These are phyloP conservation scores for Reutealis trisperma DNA, from an alignment of 345 rosid genomes.

Conservation along the genomic window DNA sequence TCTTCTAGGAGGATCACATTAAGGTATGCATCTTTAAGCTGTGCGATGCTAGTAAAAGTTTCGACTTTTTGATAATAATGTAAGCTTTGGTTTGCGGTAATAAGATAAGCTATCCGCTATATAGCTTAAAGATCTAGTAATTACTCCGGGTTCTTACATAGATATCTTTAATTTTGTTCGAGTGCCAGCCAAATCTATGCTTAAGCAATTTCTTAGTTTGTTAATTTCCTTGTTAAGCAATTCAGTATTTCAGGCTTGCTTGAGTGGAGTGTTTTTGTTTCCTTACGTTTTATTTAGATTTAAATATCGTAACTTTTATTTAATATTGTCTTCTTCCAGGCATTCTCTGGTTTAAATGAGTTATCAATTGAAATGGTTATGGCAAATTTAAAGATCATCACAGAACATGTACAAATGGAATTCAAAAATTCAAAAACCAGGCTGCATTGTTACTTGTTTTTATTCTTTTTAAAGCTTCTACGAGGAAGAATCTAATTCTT, in stretches of 20 bases:
- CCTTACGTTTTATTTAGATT: background rate
- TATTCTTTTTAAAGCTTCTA: background rate
- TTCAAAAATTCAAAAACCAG: background rate
- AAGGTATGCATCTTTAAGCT: background rate
- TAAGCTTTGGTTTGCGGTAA: background rate
- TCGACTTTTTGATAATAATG: background rate
- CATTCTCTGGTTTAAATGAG: background rate
- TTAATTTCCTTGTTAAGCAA: background rate
- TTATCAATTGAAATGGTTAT: background rate
- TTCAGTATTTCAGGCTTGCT: background rate
- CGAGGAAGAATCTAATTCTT: background rate
- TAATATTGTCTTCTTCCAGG: background rate
- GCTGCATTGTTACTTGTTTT: background rate
- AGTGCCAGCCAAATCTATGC: background rate
- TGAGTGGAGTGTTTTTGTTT: background rate
- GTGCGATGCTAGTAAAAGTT: background rate
- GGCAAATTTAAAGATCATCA: background rate
- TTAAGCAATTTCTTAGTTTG: background rate
- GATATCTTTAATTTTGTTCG: background rate
- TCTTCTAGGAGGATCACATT: background rate
- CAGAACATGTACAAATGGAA: constrained; percentile 2
- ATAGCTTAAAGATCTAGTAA: background rate
- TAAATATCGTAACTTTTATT: background rate
- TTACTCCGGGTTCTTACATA: background rate
- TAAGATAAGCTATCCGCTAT: background rate